phyloP scores from a whole-genome alignment of 768 basidiomycete species.

The Trametes coccinea region DNA sequence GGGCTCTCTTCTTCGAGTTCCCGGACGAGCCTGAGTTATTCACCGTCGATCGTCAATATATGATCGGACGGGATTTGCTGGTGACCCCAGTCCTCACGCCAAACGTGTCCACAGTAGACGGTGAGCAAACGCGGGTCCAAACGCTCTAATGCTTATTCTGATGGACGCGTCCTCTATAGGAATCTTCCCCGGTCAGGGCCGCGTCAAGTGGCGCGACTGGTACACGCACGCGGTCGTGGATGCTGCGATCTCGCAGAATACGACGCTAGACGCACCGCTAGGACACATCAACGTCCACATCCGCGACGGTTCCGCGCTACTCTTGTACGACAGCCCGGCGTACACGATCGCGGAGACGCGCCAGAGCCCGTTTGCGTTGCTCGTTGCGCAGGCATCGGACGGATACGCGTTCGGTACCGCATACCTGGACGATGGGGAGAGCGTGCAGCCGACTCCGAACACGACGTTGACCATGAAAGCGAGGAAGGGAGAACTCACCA shows the following conservation, averaged over 20 bases:
- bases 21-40: slow-evolving; percentile 67
- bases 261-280: slow-evolving; percentile 63
- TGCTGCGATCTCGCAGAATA: slow-evolving; percentile 41
- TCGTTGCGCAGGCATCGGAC: slow-evolving; percentile 52
- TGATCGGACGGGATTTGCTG: slow-evolving; percentile 69
- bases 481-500: slow-evolving; percentile 35
- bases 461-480: slow-evolving; percentile 49
- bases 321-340: slow-evolving; percentile 60
- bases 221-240: slow-evolving; percentile 63
- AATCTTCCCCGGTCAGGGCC: slow-evolving; percentile 64
- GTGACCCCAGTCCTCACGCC: slow-evolving; percentile 76
- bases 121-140: slow-evolving; percentile 33
- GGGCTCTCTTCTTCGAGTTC: slow-evolving; percentile 79
- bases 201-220: slow-evolving; percentile 71
- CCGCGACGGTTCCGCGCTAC: slow-evolving; percentile 63
- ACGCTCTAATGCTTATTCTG: too few relatives aligned
- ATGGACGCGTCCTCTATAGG: slow-evolving; percentile 37
- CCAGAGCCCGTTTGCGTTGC: slow-evolving; percentile 58
- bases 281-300: slow-evolving; percentile 77
- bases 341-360: slow-evolving; percentile 73
- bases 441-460: slow-evolving; percentile 54
- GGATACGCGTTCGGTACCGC: slow-evolving; percentile 59
- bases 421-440: slow-evolving; percentile 73
- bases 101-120: slow-evolving; percentile 66
- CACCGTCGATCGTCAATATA: slow-evolving; percentile 64